Conservation (phyloP, 1,139 yeast genomes). For the Groenewaldozyma auringiensis region DNA sequence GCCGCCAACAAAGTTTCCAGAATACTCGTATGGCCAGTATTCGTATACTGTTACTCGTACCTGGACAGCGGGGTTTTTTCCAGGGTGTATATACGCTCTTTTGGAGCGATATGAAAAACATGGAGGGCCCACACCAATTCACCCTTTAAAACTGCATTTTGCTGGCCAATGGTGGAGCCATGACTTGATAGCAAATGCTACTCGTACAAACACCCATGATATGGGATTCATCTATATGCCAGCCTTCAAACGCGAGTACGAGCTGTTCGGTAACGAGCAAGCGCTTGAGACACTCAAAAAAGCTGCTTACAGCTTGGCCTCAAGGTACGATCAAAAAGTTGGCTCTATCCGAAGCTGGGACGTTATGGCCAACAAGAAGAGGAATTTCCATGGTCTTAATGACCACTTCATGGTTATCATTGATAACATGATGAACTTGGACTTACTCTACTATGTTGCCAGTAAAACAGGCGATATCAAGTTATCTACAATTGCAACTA, state of each 20-base stretch:
- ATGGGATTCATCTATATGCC: conserved; percentile 28
- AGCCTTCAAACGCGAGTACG: conserved; percentile 23
- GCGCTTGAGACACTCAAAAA: conserved; percentile 20
- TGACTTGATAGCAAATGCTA: conserved; percentile 19
- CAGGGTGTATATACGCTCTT: conserved; percentile 25
- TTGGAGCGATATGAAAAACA: conserved; percentile 19
- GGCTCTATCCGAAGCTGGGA: conserved; percentile 24
- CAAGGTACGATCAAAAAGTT: conserved; percentile 23
- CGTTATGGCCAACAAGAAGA: conserved; percentile 15
- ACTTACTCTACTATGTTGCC: conserved; percentile 27
- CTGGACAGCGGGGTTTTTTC: conserved; percentile 31
- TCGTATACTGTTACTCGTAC: too few relatives aligned
- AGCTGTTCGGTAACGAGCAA: conserved; percentile 15
- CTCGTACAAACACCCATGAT: conserved; percentile 28
- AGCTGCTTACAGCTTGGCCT: conserved; percentile 27
- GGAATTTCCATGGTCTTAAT: conserved; percentile 16
- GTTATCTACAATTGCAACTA: conserved; percentile 22
- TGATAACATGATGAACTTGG: conserved; percentile 32
- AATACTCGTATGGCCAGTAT: too few relatives aligned
- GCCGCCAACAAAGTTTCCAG: too few relatives aligned
- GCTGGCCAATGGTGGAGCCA: conserved; percentile 18
- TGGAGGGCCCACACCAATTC: conserved; percentile 2
- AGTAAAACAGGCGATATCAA: conserved; percentile 25
- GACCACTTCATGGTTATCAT: conserved; percentile 28
- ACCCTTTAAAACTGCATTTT: conserved; percentile 17